Conservation (phyloP, 2,329 filamentous ascomycete species). For the Apiospora pterosperma region DNA sequence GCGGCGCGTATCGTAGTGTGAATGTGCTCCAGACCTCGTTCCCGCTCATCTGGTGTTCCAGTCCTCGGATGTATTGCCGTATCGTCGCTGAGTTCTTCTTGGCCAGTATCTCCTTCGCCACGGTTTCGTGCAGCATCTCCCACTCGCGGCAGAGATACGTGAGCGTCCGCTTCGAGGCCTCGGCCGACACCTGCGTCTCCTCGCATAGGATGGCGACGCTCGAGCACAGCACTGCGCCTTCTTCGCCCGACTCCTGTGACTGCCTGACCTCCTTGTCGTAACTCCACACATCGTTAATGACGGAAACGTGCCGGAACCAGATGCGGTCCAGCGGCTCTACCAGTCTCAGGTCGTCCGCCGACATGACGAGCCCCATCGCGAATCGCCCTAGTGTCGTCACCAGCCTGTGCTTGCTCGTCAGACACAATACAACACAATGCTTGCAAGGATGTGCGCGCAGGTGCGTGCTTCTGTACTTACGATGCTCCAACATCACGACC, state of each 20-base stretch:
- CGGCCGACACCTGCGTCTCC: conserved; percentile 17
- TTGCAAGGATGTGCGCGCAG: background rate
- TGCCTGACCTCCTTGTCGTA: conserved; percentile 32
- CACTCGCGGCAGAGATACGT: conserved; percentile 14
- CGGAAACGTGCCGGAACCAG: conserved; percentile 29
- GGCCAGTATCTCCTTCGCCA: conserved; percentile 7
- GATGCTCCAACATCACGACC: conserved; percentile 33
- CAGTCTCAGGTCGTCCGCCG: conserved; percentile 17
- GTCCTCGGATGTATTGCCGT: conserved; percentile 25
- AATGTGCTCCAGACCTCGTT: conserved; percentile 25
- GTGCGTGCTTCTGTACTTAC: conserved; percentile 17
- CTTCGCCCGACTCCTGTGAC: conserved; percentile 12
- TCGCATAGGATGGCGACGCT: conserved; percentile 25
- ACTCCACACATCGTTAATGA: conserved; percentile 36
- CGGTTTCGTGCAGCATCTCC: conserved; percentile 11
- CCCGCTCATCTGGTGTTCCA: conserved; percentile 28
- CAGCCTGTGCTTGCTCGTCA: conserved; percentile 14
- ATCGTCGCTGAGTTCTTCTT: conserved; percentile 5
- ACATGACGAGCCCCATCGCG: conserved; percentile 24
- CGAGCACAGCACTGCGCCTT: conserved; percentile 28
- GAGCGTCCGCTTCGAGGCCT: conserved; percentile 14
- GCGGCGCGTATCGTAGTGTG: conserved; percentile 20
- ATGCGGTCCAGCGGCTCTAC: conserved; percentile 26
- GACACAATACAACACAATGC: background rate
- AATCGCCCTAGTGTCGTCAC: conserved; percentile 32